phyloP scores from a whole-genome alignment of 148 eudicot genomes.

The Silene conica region DNA sequence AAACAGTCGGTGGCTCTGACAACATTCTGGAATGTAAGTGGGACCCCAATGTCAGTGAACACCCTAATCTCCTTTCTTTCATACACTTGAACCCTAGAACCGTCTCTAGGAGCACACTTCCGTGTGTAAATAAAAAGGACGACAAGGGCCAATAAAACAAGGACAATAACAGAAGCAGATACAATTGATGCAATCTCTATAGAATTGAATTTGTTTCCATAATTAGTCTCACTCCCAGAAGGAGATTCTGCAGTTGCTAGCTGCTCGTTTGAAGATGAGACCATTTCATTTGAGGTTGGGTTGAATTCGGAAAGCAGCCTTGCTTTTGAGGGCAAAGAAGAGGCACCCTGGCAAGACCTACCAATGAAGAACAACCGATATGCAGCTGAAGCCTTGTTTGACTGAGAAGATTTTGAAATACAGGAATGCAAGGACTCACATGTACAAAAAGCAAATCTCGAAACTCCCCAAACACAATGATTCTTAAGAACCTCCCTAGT shows the following conservation, averaged over 20 bases:
- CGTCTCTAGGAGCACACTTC: constrained; percentile 30
- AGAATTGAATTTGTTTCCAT: constrained; percentile 30
- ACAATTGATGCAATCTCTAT: constrained; percentile 40
- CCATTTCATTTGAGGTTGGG: constrained; percentile 17
- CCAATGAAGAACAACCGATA: constrained; percentile 20
- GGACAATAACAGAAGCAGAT: constrained; percentile 43
- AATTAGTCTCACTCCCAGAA: constrained; percentile 15
- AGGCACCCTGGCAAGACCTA: constrained; percentile 19
- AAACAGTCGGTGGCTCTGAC: constrained; percentile 58
- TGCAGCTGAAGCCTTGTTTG: constrained; percentile 22
- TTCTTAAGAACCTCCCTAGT: neutral
- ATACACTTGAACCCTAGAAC: constrained; percentile 38
- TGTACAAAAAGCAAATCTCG: constrained; percentile 11
- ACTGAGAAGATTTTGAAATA: constrained; percentile 7
- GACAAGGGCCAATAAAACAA: constrained; percentile 43
- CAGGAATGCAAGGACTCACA: constrained; percentile 20
- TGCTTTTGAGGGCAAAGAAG: constrained; percentile 17
- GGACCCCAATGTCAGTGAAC: constrained; percentile 44
- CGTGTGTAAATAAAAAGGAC: constrained; percentile 44
- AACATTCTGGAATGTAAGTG: constrained; percentile 42
- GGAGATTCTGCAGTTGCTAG: constrained; percentile 28
- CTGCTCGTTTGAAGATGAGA: constrained; percentile 27
- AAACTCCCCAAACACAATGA: constrained; percentile 22
- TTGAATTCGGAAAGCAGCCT: constrained; percentile 27
- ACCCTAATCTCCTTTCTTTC: constrained; percentile 36